Base-by-base conservation (phyloP, 352 stramenopile genomes). In the Pilasporangium apinafurcum region DNA sequence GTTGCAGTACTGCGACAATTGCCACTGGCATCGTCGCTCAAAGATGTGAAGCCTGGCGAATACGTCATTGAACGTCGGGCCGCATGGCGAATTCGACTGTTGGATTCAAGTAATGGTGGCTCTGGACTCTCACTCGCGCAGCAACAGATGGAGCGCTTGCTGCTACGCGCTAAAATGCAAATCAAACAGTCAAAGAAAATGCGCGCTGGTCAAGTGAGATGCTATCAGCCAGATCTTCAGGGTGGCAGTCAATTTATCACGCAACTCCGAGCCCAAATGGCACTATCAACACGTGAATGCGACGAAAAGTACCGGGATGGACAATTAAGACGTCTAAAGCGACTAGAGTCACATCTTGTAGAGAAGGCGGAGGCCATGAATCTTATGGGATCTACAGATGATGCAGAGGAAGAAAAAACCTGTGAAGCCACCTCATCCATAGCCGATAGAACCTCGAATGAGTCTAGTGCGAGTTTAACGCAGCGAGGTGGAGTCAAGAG, bases 151-250 rank as follows among this genome's bases (percentile, higher is more conserved):
- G 78, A 91, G 30, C 56, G 68, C 17, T 50, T 91, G 21, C 55
- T 91, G 12, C 54, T 91, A 8, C 65, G 70, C 29, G 78, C 78
- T 25, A 88, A 88, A 45, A 70, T 58, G 8, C 78, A 91, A 49
- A 50, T 91, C 1, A 91, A 91, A 43, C 69, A 83, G 30, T 91
- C 78, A 2, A 64, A 80, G 24, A 78, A 80, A 30, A 86, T 83
- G 65, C 70, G 78, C 17, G 56, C 68, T 0, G 78, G 78, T 0
- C 66, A 89, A 20, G 62, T 53, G 0, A 70, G 68, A 25, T 33
- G 44, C 12, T 86, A 86, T 37, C 55, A 53, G 8, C 53, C 56
- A 0, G 58, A 63, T 25, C 48, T 86, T 8, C 62, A 66, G 8
- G 71, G 71, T 17, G 77, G 77, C 7, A 57, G 58, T 2, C 40